Evolutionary conservation across 148 eudicot genomes (phyloP), one percentile per base, ranked within the genome.

Genomic region (Arctostaphylos glauca): DNA sequence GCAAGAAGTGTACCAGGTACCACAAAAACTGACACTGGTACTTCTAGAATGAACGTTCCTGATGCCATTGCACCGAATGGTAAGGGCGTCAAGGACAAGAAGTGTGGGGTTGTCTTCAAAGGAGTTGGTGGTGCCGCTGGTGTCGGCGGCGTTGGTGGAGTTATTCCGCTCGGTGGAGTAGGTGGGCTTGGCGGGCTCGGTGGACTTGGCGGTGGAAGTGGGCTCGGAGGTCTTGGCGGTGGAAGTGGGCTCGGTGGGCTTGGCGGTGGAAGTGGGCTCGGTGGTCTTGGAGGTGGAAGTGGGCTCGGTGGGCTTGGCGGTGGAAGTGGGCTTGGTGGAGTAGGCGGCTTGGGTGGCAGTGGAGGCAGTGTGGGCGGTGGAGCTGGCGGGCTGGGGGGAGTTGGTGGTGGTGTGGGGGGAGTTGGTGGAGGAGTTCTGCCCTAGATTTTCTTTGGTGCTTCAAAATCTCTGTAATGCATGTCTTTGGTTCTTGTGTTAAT

Each of bases 121-220:
- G 92, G 94, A 3, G 80, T 91, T 8, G 93, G 93, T 8, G 93
- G 87, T 10, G 86, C 86, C 25, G 91, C 89, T 1, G 92, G 92
- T 7, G 84, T 85, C n/a, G 92, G 89, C 0, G 90, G 90, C 0
- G 86, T 83, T 9, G 91, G 91, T 9, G 91, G 91, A 41, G 75
- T 90, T 8, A 55, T 90, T 5, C 93, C 93, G 0, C 82, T 90
- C 38, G 89, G 85, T 12, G 89, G 84, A 74, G 48, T 87, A 3
- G 88, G 88, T 7, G 89, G 89, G 0, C 43, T 85, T 19, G 87
- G 86, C 0, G 89, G 89, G 0, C 78, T 80, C 1, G 89, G 89
- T 3, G 89, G 89, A 0, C 64, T 79, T 2, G 88, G 89, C 5
- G 88, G 81, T 2, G 81, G 58, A 41, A 81, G 83, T 0, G 85